Evolutionary conservation across 2,329 filamentous ascomycete genomes (phyloP).

Genomic region (Endothia cerciana): DNA sequence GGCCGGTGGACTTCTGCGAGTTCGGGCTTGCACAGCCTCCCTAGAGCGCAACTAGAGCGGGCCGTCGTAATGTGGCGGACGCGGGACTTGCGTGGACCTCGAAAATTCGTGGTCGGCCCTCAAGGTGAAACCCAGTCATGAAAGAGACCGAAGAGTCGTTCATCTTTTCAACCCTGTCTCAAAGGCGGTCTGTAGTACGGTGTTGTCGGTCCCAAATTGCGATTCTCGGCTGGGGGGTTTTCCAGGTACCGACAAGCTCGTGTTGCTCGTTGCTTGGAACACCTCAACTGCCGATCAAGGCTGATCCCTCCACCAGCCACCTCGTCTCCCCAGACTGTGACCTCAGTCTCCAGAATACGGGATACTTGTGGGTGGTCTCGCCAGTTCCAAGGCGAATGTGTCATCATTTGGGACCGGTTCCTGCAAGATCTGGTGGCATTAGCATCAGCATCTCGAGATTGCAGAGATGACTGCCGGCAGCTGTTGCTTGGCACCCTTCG

Average conservation of each 20-base stretch:
- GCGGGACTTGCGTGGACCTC: not conserved
- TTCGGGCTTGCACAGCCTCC: conserved; percentile 1
- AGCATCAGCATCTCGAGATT: not conserved
- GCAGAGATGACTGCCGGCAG: not conserved
- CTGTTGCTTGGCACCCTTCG: not conserved
- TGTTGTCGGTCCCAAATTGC: too few relatives aligned
- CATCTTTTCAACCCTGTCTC: not conserved
- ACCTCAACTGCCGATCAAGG: not conserved
- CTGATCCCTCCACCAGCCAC: conserved; percentile 7
- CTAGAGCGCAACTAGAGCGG: not conserved
- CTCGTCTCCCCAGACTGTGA: not conserved
- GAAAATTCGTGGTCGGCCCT: not conserved
- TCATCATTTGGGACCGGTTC: not conserved
- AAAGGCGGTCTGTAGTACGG: not conserved
- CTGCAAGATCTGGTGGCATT: not conserved
- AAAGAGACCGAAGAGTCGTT: not conserved
- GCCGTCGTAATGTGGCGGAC: conserved; percentile 8
- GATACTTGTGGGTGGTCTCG: too few relatives aligned
- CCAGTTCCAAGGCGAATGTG: not conserved
- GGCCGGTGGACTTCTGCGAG: not conserved
- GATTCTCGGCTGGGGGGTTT: not conserved
- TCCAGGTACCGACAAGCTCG: not conserved
- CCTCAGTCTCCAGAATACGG: not conserved
- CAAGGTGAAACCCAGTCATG: not conserved
- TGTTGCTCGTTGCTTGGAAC: not conserved